Conservation (phyloP, 257 asterid genomes). For the Fraxinus pennsylvanica region DNA sequence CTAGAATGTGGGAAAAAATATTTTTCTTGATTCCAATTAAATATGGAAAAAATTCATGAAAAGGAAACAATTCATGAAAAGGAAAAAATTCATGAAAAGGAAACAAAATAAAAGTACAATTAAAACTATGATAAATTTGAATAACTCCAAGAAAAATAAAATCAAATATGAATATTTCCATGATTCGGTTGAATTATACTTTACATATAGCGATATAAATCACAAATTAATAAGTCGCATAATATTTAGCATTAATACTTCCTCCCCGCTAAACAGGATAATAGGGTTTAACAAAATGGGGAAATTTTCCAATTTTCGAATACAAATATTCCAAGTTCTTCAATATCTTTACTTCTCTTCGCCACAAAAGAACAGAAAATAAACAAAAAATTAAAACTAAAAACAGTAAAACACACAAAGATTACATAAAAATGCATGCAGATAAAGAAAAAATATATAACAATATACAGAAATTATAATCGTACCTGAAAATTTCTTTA, state of each 20-base stretch:
- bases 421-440: constrained; percentile 16
- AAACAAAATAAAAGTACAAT: not conserved
- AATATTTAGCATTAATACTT: not conserved
- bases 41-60: not conserved
- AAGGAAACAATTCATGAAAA: not conserved
- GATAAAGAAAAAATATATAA: not conserved
- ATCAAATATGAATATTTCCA: not conserved
- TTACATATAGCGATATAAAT: not conserved
- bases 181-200: not conserved
- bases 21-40: not conserved
- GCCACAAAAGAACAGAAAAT: not conserved
- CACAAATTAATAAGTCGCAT: not conserved
- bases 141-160: not conserved
- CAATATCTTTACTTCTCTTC: not conserved
- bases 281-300: constrained; percentile 40
- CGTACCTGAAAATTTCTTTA: constrained; percentile 27
- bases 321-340: not conserved
- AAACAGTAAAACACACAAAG: not conserved
- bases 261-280: constrained; percentile 9
- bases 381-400: not conserved
- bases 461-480: not conserved
- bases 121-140: not conserved
- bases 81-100: not conserved
- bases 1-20: not conserved
- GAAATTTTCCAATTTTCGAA: not conserved